Conservation (phyloP, 768 basidiomycete genomes). For the Leucosporidium scottii region DNA sequence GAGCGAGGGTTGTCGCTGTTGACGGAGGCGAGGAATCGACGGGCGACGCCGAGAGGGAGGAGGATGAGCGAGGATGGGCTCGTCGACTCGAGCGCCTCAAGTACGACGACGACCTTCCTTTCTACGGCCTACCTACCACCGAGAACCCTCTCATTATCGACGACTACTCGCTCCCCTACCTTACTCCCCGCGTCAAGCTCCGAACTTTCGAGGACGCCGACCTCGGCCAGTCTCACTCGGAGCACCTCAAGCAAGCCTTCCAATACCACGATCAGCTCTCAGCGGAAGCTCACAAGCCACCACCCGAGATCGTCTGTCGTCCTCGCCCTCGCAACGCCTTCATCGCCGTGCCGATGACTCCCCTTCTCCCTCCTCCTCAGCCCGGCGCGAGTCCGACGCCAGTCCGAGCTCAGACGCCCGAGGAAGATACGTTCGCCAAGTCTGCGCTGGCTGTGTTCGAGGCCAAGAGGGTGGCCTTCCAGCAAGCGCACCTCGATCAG, state of each 20-base stretch:
- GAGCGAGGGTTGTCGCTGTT: background rate
- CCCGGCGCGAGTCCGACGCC: background rate
- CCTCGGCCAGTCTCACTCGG: too few species aligned
- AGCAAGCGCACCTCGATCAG: slow-evolving; percentile 2
- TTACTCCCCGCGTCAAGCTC: too few species aligned
- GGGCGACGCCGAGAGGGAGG: background rate
- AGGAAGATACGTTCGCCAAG: background rate
- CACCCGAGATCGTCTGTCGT: too few species aligned
- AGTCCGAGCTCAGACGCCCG: background rate
- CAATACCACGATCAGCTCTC: too few species aligned
- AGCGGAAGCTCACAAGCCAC: too few species aligned
- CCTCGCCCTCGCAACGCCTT: too few species aligned
- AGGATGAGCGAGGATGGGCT: slow-evolving; percentile 2
- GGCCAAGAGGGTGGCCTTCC: background rate
- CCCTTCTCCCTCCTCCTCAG: background rate
- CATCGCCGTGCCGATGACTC: background rate
- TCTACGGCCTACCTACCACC: too few species aligned
- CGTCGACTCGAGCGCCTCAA: slow-evolving; percentile 19
- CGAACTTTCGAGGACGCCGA: too few species aligned
- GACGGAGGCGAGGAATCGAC: background rate
- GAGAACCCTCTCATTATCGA: too few species aligned
- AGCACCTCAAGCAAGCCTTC: too few species aligned
- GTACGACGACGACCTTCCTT: slow-evolving; percentile 13
- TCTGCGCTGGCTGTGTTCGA: background rate
- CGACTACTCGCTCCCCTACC: too few species aligned